These are phyloP conservation scores for Sugiyamaella valdiviana DNA, from an alignment of 805 yeast species.

Conservation along the genomic window DNA sequence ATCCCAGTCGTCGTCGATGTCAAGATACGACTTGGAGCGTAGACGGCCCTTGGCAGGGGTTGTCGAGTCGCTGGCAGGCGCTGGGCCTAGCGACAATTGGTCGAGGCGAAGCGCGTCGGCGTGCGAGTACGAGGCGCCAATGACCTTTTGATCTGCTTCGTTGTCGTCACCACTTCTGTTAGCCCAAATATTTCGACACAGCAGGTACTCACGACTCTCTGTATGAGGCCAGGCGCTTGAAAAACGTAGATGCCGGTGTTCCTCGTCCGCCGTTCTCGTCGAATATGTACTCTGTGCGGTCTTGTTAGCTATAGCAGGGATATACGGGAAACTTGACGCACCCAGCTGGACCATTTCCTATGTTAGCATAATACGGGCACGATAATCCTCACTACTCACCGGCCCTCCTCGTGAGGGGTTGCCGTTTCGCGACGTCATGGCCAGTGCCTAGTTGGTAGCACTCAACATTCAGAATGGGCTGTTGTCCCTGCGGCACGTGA, in stretches of 20 bases:
- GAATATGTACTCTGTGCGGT: conserved; percentile 49
- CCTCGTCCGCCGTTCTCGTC: conserved; percentile 68
- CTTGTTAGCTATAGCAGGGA: conserved; percentile 11
- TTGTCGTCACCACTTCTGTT: conserved; percentile 1
- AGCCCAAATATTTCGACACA: background rate
- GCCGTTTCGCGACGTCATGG: background rate
- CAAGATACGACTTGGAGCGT: conserved; percentile 41
- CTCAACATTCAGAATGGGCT: background rate
- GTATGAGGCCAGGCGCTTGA: conserved; percentile 34
- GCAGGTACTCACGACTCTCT: conserved; percentile 11
- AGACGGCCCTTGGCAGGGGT: conserved; percentile 6
- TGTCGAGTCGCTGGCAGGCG: background rate
- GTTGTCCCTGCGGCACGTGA: background rate
- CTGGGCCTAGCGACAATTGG: conserved; percentile 7
- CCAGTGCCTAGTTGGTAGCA: background rate
- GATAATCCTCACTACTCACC: conserved; percentile 1
- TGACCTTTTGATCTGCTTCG: conserved; percentile 36
- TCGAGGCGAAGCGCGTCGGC: conserved; percentile 33
- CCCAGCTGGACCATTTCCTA: conserved; percentile 39
- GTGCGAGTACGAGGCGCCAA: conserved; percentile 54
- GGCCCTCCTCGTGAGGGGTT: background rate
- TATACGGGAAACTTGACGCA: conserved; percentile 8
- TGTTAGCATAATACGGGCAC: no score
- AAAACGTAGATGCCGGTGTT: conserved; percentile 47
- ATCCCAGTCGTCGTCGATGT: conserved; percentile 90